These are phyloP conservation scores for Peniophora sp. DNA, from an alignment of 1,284 basidiomycete species.

Conservation along the genomic window DNA sequence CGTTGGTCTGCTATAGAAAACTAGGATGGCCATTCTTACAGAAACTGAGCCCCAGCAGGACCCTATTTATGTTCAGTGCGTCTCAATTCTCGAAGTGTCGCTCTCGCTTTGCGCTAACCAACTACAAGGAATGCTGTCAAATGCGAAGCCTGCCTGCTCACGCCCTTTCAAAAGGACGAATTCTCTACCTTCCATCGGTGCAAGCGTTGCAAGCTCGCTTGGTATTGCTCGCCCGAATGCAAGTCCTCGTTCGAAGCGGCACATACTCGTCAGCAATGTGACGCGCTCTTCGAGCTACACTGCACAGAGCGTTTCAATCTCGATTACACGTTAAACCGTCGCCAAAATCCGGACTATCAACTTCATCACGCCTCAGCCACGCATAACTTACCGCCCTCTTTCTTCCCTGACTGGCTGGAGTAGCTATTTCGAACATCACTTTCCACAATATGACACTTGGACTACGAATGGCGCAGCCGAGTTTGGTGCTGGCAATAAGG, in stretches of 20 bases:
- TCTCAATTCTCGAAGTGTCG: too few relatives aligned
- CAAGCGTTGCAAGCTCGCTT: constrained; percentile 1
- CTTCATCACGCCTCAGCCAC: neutral
- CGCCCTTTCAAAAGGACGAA: constrained; percentile 3
- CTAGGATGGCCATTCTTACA: too few relatives aligned
- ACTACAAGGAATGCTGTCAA: neutral
- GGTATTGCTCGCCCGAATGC: constrained; percentile 7
- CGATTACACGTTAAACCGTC: constrained; percentile 1
- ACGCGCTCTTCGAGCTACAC: neutral
- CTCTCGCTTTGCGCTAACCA: too few relatives aligned
- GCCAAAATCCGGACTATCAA: neutral
- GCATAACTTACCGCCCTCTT: constrained; percentile 2
- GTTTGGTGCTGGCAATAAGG: neutral
- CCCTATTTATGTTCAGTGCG: too few relatives aligned
- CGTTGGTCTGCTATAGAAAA: too few relatives aligned
- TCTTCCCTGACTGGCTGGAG: constrained; percentile 8
- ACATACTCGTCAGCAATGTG: constrained; percentile 3
- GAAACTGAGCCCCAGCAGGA: too few relatives aligned
- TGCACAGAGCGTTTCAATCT: constrained; percentile 3
- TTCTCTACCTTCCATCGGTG: neutral
- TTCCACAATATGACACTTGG: neutral
- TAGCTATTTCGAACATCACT: neutral
- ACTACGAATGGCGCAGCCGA: neutral
- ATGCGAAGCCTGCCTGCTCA: constrained; percentile 7
- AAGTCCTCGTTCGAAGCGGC: neutral